Base-by-base conservation (phyloP, 2,329 filamentous ascomycete species). In the Mycogone perniciosa region DNA sequence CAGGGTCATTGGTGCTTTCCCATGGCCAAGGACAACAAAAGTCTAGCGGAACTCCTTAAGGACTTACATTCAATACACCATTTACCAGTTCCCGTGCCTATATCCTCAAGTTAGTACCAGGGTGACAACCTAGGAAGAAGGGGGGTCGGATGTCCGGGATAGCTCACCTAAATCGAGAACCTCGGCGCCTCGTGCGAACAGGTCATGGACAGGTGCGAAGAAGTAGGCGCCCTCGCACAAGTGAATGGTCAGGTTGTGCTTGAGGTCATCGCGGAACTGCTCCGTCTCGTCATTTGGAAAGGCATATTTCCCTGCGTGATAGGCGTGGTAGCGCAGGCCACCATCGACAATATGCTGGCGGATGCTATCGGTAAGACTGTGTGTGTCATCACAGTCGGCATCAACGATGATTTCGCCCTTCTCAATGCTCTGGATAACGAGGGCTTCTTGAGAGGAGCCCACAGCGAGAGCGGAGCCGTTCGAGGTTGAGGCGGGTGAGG, bases 31-130 rank as follows among this genome's bases (percentile, higher is more conserved):
- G 35, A n/a, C 10, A n/a, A 11, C 20, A 20, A 20, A 20, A n/a
- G 3, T 38, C 35, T 38, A 11, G 10, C 35, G 20, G 20, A 20
- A 20, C 20, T 20, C 2, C n/a, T 7, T 26, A 29, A 26, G 20
- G 31, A 69, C 75, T 67, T 62, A 77, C 75, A 60, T 54, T 77
- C 71, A 42, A 76, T 68, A 41, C 70, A 72, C 76, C 76, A 79
- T 52, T 71, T 72, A 2, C 76, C 76, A 7, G 75, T 77, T 8
- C 76, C 76, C 5, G 75, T 77, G 20, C 74, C 73, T 76, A 48
- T 41, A 38, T 31, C 7, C 8, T 20, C n/a, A 42, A 44, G 42
- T 57, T 50, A 54, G 41, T 31, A 43, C 38, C 20, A 20, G 4
- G 20, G 30, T 11, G 13, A 13, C 10, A 13, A 34, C 20, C 7